phyloP scores from a whole-genome alignment of 768 basidiomycete genomes.

The Cyclocybe cylindracea region DNA sequence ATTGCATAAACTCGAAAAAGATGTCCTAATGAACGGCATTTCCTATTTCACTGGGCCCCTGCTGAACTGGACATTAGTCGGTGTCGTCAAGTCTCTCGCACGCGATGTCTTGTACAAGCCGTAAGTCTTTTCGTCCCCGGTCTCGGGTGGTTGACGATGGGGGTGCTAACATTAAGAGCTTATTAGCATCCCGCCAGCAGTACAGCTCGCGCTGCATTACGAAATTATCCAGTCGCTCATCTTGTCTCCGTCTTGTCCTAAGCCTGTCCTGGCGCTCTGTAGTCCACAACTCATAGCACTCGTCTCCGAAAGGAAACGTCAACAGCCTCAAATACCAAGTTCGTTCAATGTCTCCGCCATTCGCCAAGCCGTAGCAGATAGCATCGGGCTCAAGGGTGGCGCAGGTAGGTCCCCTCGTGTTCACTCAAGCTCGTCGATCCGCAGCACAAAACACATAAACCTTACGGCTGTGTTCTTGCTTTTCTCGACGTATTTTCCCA shows the following conservation, averaged over 20 bases:
- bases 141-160: not conserved
- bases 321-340: constrained; percentile 11
- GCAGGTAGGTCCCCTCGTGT: constrained; percentile 31
- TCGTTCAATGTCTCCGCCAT: constrained; percentile 29
- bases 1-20: constrained; percentile 62
- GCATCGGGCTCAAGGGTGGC: constrained; percentile 34
- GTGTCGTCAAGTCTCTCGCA: constrained; percentile 64
- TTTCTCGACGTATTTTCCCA: not conserved
- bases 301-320: constrained; percentile 37
- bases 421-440: constrained; percentile 1
- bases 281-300: constrained; percentile 52
- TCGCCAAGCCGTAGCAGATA: constrained; percentile 36
- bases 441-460: not conserved
- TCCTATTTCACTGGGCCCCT: constrained; percentile 76
- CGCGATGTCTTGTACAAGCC: constrained; percentile 57
- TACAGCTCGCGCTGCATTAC: constrained; percentile 37
- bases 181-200: constrained; percentile 45
- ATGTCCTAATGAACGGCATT: constrained; percentile 71
- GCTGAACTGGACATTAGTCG: constrained; percentile 79
- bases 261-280: constrained; percentile 64
- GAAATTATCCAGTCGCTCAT: constrained; percentile 69
- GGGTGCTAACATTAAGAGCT: not conserved
- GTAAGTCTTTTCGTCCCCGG: constrained; percentile 33
- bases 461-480: too few species aligned
- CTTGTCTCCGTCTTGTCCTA: constrained; percentile 65